These are phyloP conservation scores for Nectriaceae sp. DNA, from an alignment of 2,329 filamentous ascomycete genomes.

Conservation along the genomic window DNA sequence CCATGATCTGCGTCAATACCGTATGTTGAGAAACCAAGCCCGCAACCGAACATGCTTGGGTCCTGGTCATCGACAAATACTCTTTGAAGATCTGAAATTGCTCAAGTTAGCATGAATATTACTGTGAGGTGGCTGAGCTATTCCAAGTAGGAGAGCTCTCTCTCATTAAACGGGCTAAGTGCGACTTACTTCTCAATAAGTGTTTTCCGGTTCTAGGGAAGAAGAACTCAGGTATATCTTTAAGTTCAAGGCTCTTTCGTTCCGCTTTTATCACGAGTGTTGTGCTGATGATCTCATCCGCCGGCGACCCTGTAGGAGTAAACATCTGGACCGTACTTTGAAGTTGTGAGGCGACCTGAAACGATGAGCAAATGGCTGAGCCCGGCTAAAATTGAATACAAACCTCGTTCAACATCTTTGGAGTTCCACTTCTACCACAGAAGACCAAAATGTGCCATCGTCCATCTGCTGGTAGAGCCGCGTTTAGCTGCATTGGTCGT, in stretches of 20 bases:
- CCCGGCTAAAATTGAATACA: not conserved
- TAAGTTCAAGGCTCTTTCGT: conserved; percentile 6
- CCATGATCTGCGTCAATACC: conserved; percentile 13
- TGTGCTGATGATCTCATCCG: conserved; percentile 9
- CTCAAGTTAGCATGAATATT: no score
- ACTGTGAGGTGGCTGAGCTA: fast-evolving
- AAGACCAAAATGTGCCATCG: conserved; percentile 23
- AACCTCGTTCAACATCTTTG: conserved; percentile 2
- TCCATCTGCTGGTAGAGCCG: conserved; percentile 14
- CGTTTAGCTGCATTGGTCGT: conserved; percentile 18
- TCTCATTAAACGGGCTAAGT: not conserved
- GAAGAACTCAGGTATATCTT: conserved; percentile 13
- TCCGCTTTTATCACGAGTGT: conserved; percentile 8
- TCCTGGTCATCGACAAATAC: conserved; percentile 18
- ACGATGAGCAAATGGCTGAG: not conserved
- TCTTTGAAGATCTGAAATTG: conserved; percentile 2
- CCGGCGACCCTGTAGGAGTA: no score
- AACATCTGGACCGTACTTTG: not conserved
- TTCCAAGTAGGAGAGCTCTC: not conserved
- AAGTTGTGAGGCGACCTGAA: conserved; percentile 1
- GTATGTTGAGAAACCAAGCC: conserved; percentile 10
- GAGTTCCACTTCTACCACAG: not conserved
- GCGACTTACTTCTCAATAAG: conserved; percentile 4
- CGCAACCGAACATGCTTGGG: conserved; percentile 14
- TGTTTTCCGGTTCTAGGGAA: conserved; percentile 12